Percentiles rank a stretch among this genome's conserved stretches.
These are phyloP conservation scores for Anastatica hierochuntica DNA, from an alignment of 345 rosid species.

Conservation along the genomic window DNA sequence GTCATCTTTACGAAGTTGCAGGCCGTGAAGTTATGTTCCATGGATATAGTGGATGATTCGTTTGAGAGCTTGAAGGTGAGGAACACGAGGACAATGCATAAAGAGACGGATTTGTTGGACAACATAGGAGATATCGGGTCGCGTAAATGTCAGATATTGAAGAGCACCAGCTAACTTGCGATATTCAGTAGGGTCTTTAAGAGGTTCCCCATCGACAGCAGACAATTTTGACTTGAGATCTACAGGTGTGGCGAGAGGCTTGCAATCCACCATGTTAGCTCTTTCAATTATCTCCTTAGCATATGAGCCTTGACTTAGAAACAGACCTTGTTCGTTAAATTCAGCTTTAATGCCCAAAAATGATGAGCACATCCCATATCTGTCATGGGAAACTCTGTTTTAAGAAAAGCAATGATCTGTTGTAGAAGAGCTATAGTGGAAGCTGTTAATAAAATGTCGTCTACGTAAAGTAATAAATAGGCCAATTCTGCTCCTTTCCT, in stretches of 20 bases:
- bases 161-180: neutral
- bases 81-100: neutral
- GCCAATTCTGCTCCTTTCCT: neutral
- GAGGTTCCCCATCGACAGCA: neutral
- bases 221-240: neutral
- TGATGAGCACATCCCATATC: neutral
- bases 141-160: neutral
- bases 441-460: neutral
- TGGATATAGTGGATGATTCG: neutral
- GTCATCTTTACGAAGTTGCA: accelerated
- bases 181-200: neutral
- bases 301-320: neutral
- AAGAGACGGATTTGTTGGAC: neutral
- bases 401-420: neutral
- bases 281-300: neutral
- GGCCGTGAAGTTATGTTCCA: accelerated
- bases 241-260: neutral
- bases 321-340: neutral
- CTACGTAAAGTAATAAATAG: neutral
- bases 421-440: neutral
- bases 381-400: neutral
- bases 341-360: neutral
- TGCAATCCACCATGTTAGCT: neutral
- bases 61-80: neutral
- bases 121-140: neutral